Conservation (phyloP, 495 filamentous ascomycete species). For the Penicillium bovifimosum region DNA sequence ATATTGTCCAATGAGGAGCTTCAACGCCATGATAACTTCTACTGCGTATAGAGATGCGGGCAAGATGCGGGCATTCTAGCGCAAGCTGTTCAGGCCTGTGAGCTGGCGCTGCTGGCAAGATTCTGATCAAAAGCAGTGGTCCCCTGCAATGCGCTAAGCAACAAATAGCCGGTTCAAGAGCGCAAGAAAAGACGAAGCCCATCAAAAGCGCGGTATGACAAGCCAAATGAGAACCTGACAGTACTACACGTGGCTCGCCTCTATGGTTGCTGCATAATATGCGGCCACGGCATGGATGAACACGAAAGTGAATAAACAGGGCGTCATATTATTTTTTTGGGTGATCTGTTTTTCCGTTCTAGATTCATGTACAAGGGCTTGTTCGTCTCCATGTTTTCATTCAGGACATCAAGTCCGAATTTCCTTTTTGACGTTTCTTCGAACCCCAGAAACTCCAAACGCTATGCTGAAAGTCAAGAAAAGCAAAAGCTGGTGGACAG, state of each 20-base stretch:
- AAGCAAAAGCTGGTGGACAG: conserved; percentile 15
- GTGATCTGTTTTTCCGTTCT: conserved; percentile 13
- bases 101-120: too few species aligned
- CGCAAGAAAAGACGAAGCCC: not conserved
- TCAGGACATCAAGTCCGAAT: conserved; percentile 2
- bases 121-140: too few species aligned
- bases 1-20: too few species aligned
- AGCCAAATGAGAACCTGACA: not conserved
- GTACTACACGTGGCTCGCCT: conserved; percentile 12
- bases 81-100: too few species aligned
- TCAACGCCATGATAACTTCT: too few species aligned
- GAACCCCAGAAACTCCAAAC: conserved; percentile 34
- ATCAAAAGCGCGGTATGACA: not conserved
- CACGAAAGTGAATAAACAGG: not conserved
- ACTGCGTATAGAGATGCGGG: too few species aligned
- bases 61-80: too few species aligned
- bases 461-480: conserved; percentile 39
- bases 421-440: conserved; percentile 14
- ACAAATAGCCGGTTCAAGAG: too few species aligned
- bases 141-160: too few species aligned
- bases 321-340: conserved; percentile 19
- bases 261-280: not conserved
- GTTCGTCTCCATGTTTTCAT: conserved; percentile 6
- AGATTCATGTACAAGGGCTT: conserved; percentile 19
- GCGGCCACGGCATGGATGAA: not conserved